Conservation (phyloP, 2,329 filamentous ascomycete genomes). For the Clonostachys solani region DNA sequence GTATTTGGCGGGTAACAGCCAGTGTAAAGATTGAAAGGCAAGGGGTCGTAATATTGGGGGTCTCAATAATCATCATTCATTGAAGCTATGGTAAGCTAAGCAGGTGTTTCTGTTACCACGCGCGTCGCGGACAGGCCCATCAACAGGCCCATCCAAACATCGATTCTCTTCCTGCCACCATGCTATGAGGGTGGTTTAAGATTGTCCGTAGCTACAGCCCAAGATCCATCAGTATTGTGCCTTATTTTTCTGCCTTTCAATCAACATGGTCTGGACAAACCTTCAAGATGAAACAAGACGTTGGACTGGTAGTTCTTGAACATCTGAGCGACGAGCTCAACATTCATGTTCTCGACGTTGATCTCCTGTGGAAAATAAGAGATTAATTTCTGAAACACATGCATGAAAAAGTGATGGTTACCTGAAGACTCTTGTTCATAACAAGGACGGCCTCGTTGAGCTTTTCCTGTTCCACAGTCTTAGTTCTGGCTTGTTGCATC, state of each 20-base stretch:
- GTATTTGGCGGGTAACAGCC: too few relatives aligned
- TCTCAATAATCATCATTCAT: too few relatives aligned
- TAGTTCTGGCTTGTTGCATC: background rate
- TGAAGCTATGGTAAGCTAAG: too few relatives aligned
- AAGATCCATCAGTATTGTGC: background rate
- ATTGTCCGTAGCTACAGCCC: conserved; percentile 68
- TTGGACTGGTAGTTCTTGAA: conserved; percentile 99
- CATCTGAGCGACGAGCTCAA: conserved; percentile 97
- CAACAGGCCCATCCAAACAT: too few relatives aligned
- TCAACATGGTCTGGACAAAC: conserved; percentile 40
- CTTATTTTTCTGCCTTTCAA: background rate
- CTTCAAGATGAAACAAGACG: conserved; percentile 94
- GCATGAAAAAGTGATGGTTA: conserved; percentile 21
- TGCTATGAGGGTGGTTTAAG: conserved; percentile 69
- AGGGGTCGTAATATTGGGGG: too few relatives aligned
- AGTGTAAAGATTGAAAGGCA: too few relatives aligned
- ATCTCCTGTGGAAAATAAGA: conserved; percentile 62
- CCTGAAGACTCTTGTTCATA: conserved; percentile 89
- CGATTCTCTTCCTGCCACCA: too few relatives aligned
- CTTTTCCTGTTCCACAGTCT: conserved; percentile 66
- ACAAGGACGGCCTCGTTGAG: conserved; percentile 91
- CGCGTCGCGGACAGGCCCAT: too few relatives aligned
- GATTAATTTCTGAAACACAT: too few relatives aligned
- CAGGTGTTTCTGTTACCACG: too few relatives aligned
- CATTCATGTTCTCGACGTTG: conserved; percentile 98